phyloP scores from a whole-genome alignment of 1,284 basidiomycete genomes.

The Leccinum solheimii region DNA sequence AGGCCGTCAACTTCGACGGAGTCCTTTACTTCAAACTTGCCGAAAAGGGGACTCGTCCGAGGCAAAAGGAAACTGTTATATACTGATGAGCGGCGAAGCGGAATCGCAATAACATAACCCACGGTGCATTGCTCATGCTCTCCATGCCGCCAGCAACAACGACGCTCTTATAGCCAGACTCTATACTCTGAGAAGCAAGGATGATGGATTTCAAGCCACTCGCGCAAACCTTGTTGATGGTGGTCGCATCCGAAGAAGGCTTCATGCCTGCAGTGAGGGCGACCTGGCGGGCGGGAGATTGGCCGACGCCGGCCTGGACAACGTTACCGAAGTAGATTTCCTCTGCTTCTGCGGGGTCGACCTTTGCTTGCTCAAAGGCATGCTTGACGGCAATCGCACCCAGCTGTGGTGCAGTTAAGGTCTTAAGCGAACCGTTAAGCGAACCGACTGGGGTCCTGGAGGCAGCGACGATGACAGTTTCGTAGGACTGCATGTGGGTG shows the following conservation, averaged over 20 bases:
- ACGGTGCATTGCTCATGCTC: conserved; percentile 97
- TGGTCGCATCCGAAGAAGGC: conserved; percentile 90
- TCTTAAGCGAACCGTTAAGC: conserved; percentile 87
- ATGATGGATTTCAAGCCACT: conserved; percentile 95
- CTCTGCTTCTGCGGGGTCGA: conserved; percentile 83
- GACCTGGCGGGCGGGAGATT: conserved; percentile 95
- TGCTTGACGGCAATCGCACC: conserved; percentile 89
- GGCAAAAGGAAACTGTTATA: conserved; percentile 86
- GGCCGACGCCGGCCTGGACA: conserved; percentile 93
- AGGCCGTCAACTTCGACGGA: conserved; percentile 93
- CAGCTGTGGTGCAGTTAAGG: conserved; percentile 88
- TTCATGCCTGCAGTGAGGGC: conserved; percentile 85
- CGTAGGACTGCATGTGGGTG: conserved; percentile 42
- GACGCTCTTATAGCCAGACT: conserved; percentile 82
- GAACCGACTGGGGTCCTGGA: conserved; percentile 95
- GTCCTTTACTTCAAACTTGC: conserved; percentile 86
- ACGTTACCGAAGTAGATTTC: conserved; percentile 98
- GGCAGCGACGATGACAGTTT: conserved; percentile 95
- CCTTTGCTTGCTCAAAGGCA: conserved; percentile 78
- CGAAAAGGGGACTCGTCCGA: conserved; percentile 85
- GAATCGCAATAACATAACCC: conserved; percentile 32
- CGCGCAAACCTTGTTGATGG: conserved; percentile 99
- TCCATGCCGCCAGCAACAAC: conserved; percentile 97
- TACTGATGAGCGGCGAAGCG: conserved; percentile 6
- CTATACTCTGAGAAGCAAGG: conserved; percentile 89